Conservation (phyloP, 352 stramenopile genomes). For the Halophytophthora polymorphica region DNA sequence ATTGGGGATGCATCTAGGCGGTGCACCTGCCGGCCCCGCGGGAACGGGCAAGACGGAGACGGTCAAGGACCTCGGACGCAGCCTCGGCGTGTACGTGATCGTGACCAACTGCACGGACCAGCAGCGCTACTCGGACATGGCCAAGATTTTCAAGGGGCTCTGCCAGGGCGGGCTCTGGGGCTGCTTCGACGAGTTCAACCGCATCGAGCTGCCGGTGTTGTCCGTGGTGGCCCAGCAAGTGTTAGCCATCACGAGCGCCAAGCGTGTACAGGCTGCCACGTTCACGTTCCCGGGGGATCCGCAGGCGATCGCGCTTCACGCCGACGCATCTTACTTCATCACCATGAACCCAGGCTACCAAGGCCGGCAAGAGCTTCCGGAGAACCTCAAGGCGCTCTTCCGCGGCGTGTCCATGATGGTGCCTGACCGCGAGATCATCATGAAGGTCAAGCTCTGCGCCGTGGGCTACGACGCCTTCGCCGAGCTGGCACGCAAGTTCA, state of each 20-base stretch:
- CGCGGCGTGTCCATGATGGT: constrained; percentile 96
- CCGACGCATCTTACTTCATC: constrained; percentile 83
- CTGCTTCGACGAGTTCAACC: constrained; percentile 93
- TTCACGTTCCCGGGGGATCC: constrained; percentile 73
- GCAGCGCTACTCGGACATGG: constrained; percentile 90
- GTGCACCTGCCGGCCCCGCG: constrained; percentile 79
- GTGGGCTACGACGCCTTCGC: constrained; percentile 91
- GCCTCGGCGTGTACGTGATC: constrained; percentile 89
- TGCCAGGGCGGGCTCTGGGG: constrained; percentile 90
- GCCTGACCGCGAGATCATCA: constrained; percentile 96
- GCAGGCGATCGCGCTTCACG: constrained; percentile 50
- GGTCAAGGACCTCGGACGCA: constrained; percentile 89
- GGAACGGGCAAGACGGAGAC: constrained; percentile 92
- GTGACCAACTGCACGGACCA: constrained; percentile 94
- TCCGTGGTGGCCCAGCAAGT: constrained; percentile 93
- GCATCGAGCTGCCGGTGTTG: constrained; percentile 90
- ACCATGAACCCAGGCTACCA: constrained; percentile 95
- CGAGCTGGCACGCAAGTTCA: constrained; percentile 95
- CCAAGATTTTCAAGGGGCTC: constrained; percentile 91
- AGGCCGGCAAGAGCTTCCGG: constrained; percentile 88
- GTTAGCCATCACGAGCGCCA: constrained; percentile 80
- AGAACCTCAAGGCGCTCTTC: constrained; percentile 93
- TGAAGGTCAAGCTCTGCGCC: constrained; percentile 92
- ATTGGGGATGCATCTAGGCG: constrained; percentile 86
- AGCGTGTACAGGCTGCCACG: constrained; percentile 40